phyloP scores from a whole-genome alignment of 139 green algal genomes.

The Nannochloris sp. region DNA sequence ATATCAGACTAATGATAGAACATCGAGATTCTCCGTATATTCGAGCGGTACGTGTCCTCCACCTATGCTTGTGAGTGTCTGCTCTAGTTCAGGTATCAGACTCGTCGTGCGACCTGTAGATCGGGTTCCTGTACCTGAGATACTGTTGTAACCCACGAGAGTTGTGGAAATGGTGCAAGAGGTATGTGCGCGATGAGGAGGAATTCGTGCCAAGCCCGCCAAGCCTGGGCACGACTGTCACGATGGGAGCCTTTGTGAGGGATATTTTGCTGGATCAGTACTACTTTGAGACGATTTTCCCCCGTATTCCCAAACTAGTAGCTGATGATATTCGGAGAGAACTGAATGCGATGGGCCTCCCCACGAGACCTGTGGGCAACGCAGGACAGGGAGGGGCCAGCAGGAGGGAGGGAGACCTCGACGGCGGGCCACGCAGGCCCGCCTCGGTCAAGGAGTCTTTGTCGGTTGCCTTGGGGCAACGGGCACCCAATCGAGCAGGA shows the following conservation, averaged over 20 bases:
- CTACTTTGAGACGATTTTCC: slow-evolving; percentile 97
- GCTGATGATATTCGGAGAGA: slow-evolving; percentile 57
- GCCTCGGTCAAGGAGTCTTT: slow-evolving; percentile 86
- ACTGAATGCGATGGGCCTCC: slow-evolving; percentile 55
- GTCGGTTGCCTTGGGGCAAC: slow-evolving; percentile 85
- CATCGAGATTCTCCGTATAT: slow-evolving; percentile 93
- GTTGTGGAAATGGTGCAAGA: slow-evolving; percentile 77
- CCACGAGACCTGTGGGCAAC: slow-evolving; percentile 65
- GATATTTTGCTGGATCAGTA: slow-evolving; percentile 92
- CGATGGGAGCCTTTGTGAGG: slow-evolving; percentile 73
- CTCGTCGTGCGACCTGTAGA: slow-evolving; percentile 35
- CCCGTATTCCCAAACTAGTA: slow-evolving; percentile 83
- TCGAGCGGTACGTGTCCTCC: slow-evolving; percentile 59
- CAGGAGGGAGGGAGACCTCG: slow-evolving; percentile 58
- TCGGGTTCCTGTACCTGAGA: slow-evolving; percentile 89
- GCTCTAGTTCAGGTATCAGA: slow-evolving; percentile 1
- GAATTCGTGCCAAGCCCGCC: slow-evolving; percentile 56
- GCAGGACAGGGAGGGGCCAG: slow-evolving; percentile 61
- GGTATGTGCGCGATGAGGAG: slow-evolving; percentile 75
- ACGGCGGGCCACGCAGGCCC: slow-evolving; percentile 49
- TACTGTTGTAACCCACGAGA: slow-evolving; percentile 78
- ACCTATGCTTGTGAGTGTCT: slow-evolving; percentile 7
- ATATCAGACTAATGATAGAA: slow-evolving; percentile 52
- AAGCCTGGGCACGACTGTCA: slow-evolving; percentile 46
- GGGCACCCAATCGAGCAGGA: slow-evolving; percentile 74